These are phyloP conservation scores for Hura crepitans DNA, from an alignment of 441 rosid genomes.

Conservation along the genomic window DNA sequence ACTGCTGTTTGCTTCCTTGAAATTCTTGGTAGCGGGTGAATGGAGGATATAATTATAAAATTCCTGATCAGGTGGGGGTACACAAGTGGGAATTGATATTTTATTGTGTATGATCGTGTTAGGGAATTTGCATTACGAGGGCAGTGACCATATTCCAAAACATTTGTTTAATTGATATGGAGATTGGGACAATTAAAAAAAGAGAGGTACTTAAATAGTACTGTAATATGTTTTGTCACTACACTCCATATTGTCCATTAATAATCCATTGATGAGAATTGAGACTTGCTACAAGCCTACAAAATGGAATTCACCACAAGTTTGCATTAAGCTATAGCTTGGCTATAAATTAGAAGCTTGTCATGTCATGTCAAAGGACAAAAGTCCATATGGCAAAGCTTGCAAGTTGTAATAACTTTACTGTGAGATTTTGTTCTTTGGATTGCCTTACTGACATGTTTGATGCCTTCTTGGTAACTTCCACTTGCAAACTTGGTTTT, in stretches of 20 bases:
- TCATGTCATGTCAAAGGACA: too few species aligned
- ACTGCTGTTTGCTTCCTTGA: background rate
- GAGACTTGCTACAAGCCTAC: background rate
- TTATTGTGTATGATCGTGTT: constrained; percentile 13
- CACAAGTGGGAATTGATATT: constrained; percentile 26
- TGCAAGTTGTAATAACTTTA: too few species aligned
- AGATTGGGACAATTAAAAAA: background rate
- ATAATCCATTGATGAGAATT: background rate
- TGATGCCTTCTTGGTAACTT: too few species aligned
- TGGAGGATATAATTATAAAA: constrained; percentile 21
- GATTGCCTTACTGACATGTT: too few species aligned
- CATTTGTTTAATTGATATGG: background rate
- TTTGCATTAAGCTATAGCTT: too few species aligned
- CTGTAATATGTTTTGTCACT: constrained; percentile 16
- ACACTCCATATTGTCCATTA: constrained; percentile 16
- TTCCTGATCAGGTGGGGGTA: constrained; percentile 15
- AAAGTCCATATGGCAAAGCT: too few species aligned
- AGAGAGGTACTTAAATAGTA: constrained; percentile 21
- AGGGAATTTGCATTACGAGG: constrained; percentile 29
- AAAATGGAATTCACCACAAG: background rate
- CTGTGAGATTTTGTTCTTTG: too few species aligned
- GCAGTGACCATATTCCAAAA: constrained; percentile 30
- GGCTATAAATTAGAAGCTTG: too few species aligned
- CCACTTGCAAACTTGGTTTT: too few species aligned
- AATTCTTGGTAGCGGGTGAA: constrained; percentile 10